phyloP scores from a whole-genome alignment of 495 filamentous ascomycete species.

The Aspergillus funiculosus region DNA sequence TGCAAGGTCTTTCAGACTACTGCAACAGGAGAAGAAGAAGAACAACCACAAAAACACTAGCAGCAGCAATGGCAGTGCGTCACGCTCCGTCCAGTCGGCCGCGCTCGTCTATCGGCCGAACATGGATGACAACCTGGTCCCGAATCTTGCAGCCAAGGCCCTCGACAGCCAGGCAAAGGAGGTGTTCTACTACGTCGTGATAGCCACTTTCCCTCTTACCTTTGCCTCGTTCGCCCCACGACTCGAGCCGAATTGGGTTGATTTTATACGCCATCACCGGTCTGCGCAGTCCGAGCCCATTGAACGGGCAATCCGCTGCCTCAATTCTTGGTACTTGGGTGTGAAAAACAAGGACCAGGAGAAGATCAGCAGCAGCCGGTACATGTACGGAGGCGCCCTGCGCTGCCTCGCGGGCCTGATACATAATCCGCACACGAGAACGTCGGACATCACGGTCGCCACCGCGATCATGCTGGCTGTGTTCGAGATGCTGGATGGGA shows the following conservation, averaged over 20 bases:
- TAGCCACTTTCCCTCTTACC: slow-evolving; percentile 15
- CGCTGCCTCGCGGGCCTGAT: slow-evolving; percentile 10
- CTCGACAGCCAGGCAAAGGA: slow-evolving; percentile 18
- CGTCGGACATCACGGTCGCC: slow-evolving; percentile 22
- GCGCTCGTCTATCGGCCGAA: neutral
- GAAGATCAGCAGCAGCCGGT: slow-evolving; percentile 16
- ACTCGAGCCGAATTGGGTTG: slow-evolving; percentile 20
- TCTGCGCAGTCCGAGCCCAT: slow-evolving; percentile 3
- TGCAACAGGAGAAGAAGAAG: neutral
- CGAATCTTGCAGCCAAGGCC: slow-evolving; percentile 13
- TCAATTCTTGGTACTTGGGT: slow-evolving; percentile 20
- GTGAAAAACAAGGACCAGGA: slow-evolving; percentile 14
- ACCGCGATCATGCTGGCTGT: slow-evolving; percentile 27
- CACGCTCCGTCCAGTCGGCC: neutral
- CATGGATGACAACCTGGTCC: slow-evolving; percentile 20
- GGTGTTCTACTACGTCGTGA: slow-evolving; percentile 22
- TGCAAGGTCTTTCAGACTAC: neutral
- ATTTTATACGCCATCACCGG: slow-evolving; percentile 16
- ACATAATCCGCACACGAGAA: slow-evolving; percentile 11
- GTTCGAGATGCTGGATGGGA: slow-evolving; percentile 30
- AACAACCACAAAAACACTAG: too few relatives aligned
- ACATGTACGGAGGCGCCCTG: slow-evolving; percentile 24
- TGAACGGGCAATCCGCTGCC: slow-evolving; percentile 14
- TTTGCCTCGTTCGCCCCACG: slow-evolving; percentile 16
- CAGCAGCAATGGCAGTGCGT: too few relatives aligned